Evolutionary conservation across 2,329 filamentous ascomycete genomes (phyloP).

Genomic region (Fusarium luffae): DNA sequence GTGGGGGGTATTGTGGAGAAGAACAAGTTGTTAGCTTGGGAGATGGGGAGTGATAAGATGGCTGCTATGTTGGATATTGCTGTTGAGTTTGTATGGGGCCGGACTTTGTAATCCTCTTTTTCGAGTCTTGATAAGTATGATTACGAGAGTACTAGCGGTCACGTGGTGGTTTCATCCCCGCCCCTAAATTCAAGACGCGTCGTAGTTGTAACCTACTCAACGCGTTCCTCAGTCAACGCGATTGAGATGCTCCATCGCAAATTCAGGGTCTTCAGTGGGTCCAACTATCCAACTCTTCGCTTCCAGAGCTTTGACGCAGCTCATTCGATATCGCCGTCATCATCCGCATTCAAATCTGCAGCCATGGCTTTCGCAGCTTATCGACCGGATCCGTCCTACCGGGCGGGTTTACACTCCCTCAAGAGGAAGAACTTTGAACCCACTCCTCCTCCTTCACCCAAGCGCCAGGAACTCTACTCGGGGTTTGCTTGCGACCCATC

Average conservation of each 20-base stretch:
- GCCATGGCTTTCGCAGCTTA: neutral
- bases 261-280: neutral
- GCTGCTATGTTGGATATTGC: slow-evolving; percentile 39
- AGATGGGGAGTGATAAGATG: slow-evolving; percentile 44
- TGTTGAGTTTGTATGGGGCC: slow-evolving; percentile 34
- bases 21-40: slow-evolving; percentile 40
- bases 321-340: neutral
- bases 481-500: too few species aligned
- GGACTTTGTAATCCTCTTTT: neutral
- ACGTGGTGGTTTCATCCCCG: neutral
- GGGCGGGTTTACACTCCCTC: too few species aligned
- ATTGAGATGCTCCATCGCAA: neutral
- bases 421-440: neutral
- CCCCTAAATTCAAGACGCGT: neutral
- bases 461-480: neutral
- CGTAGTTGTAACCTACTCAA: neutral
- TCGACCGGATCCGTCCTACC: neutral
- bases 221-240: neutral
- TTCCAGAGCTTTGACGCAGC: neutral
- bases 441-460: neutral
- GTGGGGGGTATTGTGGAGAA: neutral
- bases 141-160: neutral
- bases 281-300: neutral
- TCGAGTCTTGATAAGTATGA: neutral
- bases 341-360: too few species aligned